A percentile compares a stretch with the other conserved stretches of the same genome.
phyloP scores from a whole-genome alignment of 1,284 basidiomycete species.

The Ustilago cynodontis region DNA sequence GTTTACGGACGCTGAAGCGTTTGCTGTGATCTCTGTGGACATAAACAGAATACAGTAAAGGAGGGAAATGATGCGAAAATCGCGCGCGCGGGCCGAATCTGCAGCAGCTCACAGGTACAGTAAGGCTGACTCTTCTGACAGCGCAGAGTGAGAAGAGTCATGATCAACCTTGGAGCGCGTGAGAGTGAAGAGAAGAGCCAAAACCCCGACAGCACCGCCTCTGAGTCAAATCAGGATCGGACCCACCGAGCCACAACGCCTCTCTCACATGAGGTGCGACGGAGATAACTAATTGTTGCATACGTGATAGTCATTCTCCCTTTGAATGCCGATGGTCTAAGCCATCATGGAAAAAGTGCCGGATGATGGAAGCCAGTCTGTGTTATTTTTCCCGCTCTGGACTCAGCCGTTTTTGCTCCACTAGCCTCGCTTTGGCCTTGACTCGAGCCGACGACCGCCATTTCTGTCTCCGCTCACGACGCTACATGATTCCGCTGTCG shows the following conservation, averaged over 20 bases:
- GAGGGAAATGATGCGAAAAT: background rate
- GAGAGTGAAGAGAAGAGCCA: background rate
- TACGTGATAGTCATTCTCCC: too few relatives aligned
- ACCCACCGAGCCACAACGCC: background rate
- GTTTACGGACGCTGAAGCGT: too few relatives aligned
- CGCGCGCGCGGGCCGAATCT: slow-evolving; percentile 5
- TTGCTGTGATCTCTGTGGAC: background rate
- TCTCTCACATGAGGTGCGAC: too few relatives aligned
- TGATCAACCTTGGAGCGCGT: background rate
- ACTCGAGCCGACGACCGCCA: too few relatives aligned
- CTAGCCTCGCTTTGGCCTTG: too few relatives aligned
- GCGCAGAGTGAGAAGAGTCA: background rate
- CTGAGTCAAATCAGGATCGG: background rate
- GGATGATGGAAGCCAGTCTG: slow-evolving; percentile 8
- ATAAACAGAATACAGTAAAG: background rate
- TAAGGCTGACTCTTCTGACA: background rate
- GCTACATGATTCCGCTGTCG: slow-evolving; percentile 3
- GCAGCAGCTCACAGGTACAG: slow-evolving; percentile 4
- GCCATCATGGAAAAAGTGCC: slow-evolving; percentile 9
- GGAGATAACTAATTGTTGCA: too few relatives aligned
- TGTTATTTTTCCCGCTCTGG: background rate
- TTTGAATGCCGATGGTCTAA: slow-evolving; percentile 17
- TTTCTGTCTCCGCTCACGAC: slow-evolving; percentile 1
- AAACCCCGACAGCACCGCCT: background rate
- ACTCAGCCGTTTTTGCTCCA: background rate